Percentiles rank a stretch among this genome's conserved stretches.
Evolutionary conservation across 768 basidiomycete species (phyloP).

Genomic region (Lanmaoa rubissima): DNA sequence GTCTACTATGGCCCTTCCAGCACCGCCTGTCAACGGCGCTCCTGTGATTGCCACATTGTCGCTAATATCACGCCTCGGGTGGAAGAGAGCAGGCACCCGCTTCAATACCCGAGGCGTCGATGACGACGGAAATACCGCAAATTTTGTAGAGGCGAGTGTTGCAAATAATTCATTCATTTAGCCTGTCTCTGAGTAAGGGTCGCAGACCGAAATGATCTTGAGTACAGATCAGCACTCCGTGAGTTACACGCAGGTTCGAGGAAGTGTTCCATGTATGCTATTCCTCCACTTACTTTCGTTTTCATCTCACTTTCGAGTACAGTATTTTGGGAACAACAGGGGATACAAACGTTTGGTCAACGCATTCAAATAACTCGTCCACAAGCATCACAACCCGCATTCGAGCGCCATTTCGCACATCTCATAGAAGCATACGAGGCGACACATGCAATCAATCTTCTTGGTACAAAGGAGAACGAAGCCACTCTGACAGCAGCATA

Average conservation of each 20-base stretch:
- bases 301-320: slow-evolving; percentile 14
- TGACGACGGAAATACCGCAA: slow-evolving; percentile 92
- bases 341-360: slow-evolving; percentile 90
- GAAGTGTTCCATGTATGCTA: slow-evolving; percentile 86
- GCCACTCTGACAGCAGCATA: slow-evolving; percentile 81
- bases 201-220: slow-evolving; percentile 86
- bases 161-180: neutral
- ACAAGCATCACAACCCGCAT: slow-evolving; percentile 94
- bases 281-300: neutral
- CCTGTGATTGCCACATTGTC: slow-evolving; percentile 74
- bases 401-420: slow-evolving; percentile 89
- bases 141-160: slow-evolving; percentile 84
- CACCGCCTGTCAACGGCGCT: slow-evolving; percentile 69
- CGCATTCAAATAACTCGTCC: slow-evolving; percentile 94
- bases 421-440: slow-evolving; percentile 83
- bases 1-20: slow-evolving; percentile 74
- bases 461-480: slow-evolving; percentile 93
- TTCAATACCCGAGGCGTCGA: slow-evolving; percentile 97
- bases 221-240: slow-evolving; percentile 84
- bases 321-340: slow-evolving; percentile 99
- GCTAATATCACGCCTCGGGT: slow-evolving; percentile 84
- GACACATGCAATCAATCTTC: slow-evolving; percentile 85
- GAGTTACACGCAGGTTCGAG: slow-evolving; percentile 92
- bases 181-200: slow-evolving; percentile 9
- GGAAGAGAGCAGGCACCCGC: slow-evolving; percentile 94